phyloP scores from a whole-genome alignment of 257 asterid species.

The Capsicum chinense region DNA sequence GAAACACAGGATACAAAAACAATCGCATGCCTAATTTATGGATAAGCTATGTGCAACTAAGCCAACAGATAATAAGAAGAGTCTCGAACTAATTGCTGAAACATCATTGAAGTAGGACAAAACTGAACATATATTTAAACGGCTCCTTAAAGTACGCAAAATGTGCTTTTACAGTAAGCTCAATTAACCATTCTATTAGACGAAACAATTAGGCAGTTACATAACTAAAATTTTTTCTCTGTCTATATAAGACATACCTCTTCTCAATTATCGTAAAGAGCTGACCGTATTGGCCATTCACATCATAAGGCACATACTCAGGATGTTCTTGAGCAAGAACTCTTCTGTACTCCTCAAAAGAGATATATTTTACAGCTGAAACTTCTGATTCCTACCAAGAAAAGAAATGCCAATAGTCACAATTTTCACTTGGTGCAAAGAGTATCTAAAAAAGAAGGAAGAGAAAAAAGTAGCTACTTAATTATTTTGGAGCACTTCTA shows the following conservation, averaged over 20 bases:
- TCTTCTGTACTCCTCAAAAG: slow-evolving; percentile 71
- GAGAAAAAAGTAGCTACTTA: slow-evolving; percentile 28
- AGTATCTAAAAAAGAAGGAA: not conserved
- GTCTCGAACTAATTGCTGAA: not conserved
- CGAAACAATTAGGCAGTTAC: not conserved
- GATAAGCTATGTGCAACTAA: not conserved
- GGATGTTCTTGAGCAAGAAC: slow-evolving; percentile 81
- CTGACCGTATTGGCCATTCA: slow-evolving; percentile 69
- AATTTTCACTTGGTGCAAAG: slow-evolving; percentile 33
- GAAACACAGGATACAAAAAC: not conserved
- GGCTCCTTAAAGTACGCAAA: not conserved
- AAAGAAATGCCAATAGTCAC: slow-evolving; percentile 29
- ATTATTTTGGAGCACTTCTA: not conserved
- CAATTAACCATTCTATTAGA: not conserved
- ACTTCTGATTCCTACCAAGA: slow-evolving; percentile 92
- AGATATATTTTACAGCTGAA: slow-evolving; percentile 88
- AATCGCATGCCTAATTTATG: not conserved
- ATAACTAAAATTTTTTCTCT: not conserved
- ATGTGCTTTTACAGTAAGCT: not conserved
- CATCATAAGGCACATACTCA: slow-evolving; percentile 77
- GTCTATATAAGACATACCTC: slow-evolving; percentile 55
- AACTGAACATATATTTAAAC: not conserved
- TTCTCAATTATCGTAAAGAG: slow-evolving; percentile 74
- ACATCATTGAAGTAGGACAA: not conserved
- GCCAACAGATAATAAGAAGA: not conserved